Conservation (phyloP, 495 filamentous ascomycete genomes). For the Baudoinia panamericana region DNA sequence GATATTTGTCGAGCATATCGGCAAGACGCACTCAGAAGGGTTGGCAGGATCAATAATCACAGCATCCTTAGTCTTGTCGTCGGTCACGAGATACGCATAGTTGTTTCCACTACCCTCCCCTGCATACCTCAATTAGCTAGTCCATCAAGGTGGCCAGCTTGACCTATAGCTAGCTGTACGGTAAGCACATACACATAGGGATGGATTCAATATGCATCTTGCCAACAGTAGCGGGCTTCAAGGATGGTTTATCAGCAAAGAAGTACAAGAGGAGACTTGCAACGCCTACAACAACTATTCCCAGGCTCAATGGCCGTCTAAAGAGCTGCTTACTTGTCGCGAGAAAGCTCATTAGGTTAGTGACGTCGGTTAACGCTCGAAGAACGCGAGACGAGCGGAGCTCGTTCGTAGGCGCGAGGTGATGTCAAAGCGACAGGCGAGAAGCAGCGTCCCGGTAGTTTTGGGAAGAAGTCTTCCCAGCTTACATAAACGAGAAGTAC, state of each 20-base stretch:
- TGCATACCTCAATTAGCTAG: constrained; percentile 26
- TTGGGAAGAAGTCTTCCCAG: too few species aligned
- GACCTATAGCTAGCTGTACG: neutral
- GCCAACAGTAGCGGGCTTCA: constrained; percentile 23
- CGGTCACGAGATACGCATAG: constrained; percentile 89
- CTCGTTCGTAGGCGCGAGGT: too few species aligned
- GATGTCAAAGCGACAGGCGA: too few species aligned
- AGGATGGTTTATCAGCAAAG: constrained; percentile 4
- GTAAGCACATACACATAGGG: constrained; percentile 75
- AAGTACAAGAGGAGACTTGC: constrained; percentile 8
- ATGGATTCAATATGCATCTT: constrained; percentile 94
- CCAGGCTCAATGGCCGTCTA: constrained; percentile 3
- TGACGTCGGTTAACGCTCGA: too few species aligned
- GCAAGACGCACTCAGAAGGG: constrained; percentile 62
- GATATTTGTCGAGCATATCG: neutral
- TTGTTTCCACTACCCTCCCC: constrained; percentile 87
- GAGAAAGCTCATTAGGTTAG: constrained; percentile 18
- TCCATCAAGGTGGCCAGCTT: neutral
- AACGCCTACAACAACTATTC: constrained; percentile 13
- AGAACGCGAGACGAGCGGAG: too few species aligned
- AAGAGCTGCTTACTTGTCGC: constrained; percentile 3
- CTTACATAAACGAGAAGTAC: too few species aligned
- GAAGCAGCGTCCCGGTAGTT: too few species aligned
- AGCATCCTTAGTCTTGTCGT: constrained; percentile 82
- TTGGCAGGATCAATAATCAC: constrained; percentile 92